Conservation (phyloP, 306 rosid species). For the Carpinus fangiana region DNA sequence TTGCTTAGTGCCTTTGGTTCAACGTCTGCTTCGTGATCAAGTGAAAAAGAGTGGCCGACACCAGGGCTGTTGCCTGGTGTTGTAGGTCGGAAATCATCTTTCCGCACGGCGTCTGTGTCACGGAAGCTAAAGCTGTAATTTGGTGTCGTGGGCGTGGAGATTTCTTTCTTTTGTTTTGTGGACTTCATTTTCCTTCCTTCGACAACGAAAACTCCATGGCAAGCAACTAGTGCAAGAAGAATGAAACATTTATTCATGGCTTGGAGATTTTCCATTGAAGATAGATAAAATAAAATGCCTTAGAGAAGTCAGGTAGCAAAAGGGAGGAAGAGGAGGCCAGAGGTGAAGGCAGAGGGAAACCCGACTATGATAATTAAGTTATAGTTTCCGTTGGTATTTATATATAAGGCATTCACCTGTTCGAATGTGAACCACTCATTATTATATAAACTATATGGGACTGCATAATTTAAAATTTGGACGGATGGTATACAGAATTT, state of each 20-base stretch:
- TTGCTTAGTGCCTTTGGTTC: background rate
- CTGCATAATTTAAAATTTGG: conserved; percentile 17
- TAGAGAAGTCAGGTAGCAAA: background rate
- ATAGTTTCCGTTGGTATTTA: conserved; percentile 18
- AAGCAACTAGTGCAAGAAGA: conserved; percentile 30
- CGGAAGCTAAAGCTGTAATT: background rate
- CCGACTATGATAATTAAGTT: conserved; percentile 11
- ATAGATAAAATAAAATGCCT: background rate
- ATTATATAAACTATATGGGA: conserved; percentile 5
- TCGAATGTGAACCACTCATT: conserved; percentile 19
- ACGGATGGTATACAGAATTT: conserved; percentile 19
- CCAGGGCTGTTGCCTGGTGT: conserved; percentile 45
- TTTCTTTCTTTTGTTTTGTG: background rate
- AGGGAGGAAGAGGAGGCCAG: background rate
- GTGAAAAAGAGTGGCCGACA: conserved; percentile 13
- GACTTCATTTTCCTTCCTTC: conserved; percentile 27
- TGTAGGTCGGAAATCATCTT: conserved; percentile 47
- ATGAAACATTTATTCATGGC: conserved; percentile 2
- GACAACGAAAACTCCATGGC: background rate
- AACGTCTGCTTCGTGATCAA: background rate
- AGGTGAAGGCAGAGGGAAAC: conserved; percentile 5
- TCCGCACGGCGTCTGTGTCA: background rate
- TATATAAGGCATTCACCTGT: conserved; percentile 21
- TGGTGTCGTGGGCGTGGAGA: background rate
- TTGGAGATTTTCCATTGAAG: conserved; percentile 23